Evolutionary conservation across 495 filamentous ascomycete genomes (phyloP).

Genomic region (Sphaerosporella brunnea): DNA sequence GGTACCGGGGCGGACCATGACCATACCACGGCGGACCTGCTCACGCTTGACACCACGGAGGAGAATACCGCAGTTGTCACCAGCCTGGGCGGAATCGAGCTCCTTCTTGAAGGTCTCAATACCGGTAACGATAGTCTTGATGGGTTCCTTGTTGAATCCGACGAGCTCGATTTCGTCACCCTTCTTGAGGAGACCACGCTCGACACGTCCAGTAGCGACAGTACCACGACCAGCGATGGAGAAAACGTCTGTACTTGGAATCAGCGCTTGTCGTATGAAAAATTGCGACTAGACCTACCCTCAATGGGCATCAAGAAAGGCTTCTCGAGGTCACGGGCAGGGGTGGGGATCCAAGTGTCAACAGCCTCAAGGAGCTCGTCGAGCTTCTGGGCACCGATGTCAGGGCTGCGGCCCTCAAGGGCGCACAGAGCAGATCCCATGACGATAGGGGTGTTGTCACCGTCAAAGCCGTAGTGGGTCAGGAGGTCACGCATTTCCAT

Average conservation of each 20-base stretch:
- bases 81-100: constrained; percentile 79
- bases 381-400: constrained; percentile 72
- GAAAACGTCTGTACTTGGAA: constrained; percentile 53
- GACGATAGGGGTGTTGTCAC: constrained; percentile 90
- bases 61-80: constrained; percentile 95
- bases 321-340: constrained; percentile 77
- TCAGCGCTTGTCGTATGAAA: no score
- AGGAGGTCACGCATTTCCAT: constrained; percentile 99
- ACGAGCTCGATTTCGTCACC: constrained; percentile 86
- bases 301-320: constrained; percentile 98
- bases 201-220: constrained; percentile 88
- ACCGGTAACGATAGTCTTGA: constrained; percentile 98
- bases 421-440: constrained; percentile 93
- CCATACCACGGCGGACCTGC: constrained; percentile 86
- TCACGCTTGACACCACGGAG: constrained; percentile 89
- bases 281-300: constrained; percentile 26
- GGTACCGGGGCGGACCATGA: constrained; percentile 59
- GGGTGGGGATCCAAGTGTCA: constrained; percentile 91
- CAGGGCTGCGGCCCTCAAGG: constrained; percentile 68
- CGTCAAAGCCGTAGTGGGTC: constrained; percentile 82
- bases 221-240: constrained; percentile 95
- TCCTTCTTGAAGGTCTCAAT: constrained; percentile 99
- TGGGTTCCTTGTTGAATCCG: constrained; percentile 53
- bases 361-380: constrained; percentile 77
- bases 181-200: constrained; percentile 82